Evolutionary conservation across 257 asterid genomes (phyloP).

Genomic region (Cordia subcordata): DNA sequence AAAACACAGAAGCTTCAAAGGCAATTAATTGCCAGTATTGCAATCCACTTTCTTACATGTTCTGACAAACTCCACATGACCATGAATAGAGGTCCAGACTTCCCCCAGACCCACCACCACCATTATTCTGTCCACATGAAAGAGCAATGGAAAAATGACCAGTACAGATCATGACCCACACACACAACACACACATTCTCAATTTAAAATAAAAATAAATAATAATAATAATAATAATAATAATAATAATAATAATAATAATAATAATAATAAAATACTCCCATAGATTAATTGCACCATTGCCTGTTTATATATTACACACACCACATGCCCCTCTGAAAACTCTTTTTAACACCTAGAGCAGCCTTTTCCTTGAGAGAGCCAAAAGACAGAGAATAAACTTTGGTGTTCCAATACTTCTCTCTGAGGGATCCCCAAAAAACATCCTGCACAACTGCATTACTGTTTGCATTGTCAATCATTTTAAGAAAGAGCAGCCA

Average conservation of each 20-base stretch:
- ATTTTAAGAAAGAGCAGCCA: constrained; percentile 16
- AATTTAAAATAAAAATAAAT: no score
- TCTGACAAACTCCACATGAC: constrained; percentile 89
- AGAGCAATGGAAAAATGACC: not conserved
- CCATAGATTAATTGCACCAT: not conserved
- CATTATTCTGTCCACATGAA: constrained; percentile 62
- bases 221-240: no score
- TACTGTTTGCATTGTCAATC: constrained; percentile 17
- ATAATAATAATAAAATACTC: no score
- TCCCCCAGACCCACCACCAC: constrained; percentile 8
- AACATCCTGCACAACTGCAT: constrained; percentile 23
- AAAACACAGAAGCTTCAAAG: not conserved
- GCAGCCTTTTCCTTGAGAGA: constrained; percentile 39
- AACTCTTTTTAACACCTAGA: constrained; percentile 26
- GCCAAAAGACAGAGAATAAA: constrained; percentile 30
- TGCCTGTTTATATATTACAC: constrained; percentile 23
- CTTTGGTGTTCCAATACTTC: constrained; percentile 11
- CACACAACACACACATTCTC: no score
- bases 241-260: no score
- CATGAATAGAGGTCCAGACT: constrained; percentile 35
- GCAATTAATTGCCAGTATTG: constrained; percentile 23
- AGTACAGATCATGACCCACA: no score
- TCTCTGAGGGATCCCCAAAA: constrained; percentile 20
- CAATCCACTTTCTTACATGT: constrained; percentile 30
- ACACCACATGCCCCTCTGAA: constrained; percentile 29